Base-by-base conservation (phyloP, 805 yeast species). In the Zygotorulaspora danielsina region DNA sequence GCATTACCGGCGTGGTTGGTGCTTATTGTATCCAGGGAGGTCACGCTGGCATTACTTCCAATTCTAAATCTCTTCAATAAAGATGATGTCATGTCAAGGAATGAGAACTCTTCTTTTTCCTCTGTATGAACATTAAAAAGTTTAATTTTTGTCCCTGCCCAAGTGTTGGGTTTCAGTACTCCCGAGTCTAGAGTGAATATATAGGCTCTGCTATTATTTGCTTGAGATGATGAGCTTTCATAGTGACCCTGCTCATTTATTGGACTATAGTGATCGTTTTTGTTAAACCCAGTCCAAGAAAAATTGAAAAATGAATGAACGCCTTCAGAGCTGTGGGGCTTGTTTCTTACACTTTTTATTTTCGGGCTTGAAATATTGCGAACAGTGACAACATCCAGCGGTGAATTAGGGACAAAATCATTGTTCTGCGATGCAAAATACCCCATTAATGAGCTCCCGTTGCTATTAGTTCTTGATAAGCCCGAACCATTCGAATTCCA, bases 131-230 rank as follows among this genome's bases (percentile, higher is more conserved):
- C 64, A 27, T 65, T 66, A 57, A 82, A 80, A 33, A 80, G 65
- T 46, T 55, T 66, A 12, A 80, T 61, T 12, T 61, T 47, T 3
- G 84, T 75, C 7, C 65, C 65, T 13, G 66, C 63, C 84, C 84
- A 80, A 10, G 72, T 67, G 42, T 78, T 77, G 3, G 65, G 56
- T 36, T 62, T 57, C 8, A 67, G 49, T 3, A 66, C 31, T 2
- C 66, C 59, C 2, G 55, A 45, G 17, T 61, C 64, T 2, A 53
- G 21, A 2, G 59, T 54, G 46, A 63, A 42, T 17, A 26, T 26
- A 30, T 11, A 34, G 10, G 27, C 47, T 9, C 36, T 46, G 34
- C 24, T 42, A 20, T 47, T 16, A 19, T 42, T 25, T n/a, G 38
- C 11, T 11, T 39, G 32, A n/a, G 37, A 22, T 7, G 37, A 12